phyloP scores from a whole-genome alignment of 2,329 filamentous ascomycete genomes.

The Setomelanomma holmii region DNA sequence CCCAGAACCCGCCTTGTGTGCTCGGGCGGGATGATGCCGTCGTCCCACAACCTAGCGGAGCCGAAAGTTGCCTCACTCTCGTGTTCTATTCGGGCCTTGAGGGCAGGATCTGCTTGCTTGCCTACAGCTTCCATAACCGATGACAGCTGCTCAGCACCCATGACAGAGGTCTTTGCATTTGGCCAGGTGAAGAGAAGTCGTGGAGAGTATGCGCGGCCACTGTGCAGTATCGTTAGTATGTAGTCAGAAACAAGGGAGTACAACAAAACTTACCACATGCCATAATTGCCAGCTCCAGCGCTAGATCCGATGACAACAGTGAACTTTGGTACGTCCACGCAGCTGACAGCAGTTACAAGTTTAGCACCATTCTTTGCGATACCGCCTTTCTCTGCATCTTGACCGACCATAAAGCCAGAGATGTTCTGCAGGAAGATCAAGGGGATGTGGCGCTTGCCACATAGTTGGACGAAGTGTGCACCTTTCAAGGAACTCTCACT shows the following conservation, averaged over 20 bases:
- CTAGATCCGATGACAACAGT: conserved; percentile 94
- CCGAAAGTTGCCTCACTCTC: conserved; percentile 92
- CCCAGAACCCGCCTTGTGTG: conserved; percentile 59
- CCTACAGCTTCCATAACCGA: conserved; percentile 96
- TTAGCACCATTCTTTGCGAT: conserved; percentile 99
- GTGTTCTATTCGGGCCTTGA: conserved; percentile 83
- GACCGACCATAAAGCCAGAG: conserved; percentile 96
- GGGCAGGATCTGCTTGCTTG: conserved; percentile 77
- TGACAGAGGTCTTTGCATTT: conserved; percentile 93
- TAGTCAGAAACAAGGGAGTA: not conserved
- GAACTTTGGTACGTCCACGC: conserved; percentile 93
- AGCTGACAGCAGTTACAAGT: conserved; percentile 92
- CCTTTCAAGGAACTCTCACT: conserved; percentile 89
- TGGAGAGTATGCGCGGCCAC: conserved; percentile 89
- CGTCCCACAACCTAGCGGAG: conserved; percentile 84
- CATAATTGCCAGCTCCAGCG: conserved; percentile 95
- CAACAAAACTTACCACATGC: conserved; percentile 75
- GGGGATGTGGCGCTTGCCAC: conserved; percentile 86
- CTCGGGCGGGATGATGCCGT: conserved; percentile 59
- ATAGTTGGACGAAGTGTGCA: conserved; percentile 96
- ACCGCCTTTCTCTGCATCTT: conserved; percentile 88
- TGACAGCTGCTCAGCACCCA: conserved; percentile 91
- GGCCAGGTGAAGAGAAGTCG: conserved; percentile 97
- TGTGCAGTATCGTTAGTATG: conserved; percentile 30
- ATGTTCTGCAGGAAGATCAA: conserved; percentile 97